Percentiles rank a stretch among this genome's conserved stretches.
Conservation (phyloP, 768 basidiomycete genomes). For the Leccinum broughii region DNA sequence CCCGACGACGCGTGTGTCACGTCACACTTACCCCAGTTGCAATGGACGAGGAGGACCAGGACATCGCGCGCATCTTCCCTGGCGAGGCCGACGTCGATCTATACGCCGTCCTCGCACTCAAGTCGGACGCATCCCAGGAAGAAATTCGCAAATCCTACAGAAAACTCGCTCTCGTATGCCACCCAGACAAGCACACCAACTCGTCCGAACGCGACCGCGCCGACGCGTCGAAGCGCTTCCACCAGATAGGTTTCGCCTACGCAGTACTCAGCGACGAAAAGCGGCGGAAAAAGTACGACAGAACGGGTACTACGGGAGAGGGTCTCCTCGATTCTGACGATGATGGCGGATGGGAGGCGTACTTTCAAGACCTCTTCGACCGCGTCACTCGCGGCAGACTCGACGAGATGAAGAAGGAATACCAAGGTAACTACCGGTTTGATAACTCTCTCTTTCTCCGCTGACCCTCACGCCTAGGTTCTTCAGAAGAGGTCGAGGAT, state of each 20-base stretch:
- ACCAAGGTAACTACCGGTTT: constrained; percentile 61
- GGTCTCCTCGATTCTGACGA: constrained; percentile 68
- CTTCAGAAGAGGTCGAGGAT: constrained; percentile 81
- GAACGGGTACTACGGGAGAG: constrained; percentile 84
- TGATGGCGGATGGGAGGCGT: constrained; percentile 87
- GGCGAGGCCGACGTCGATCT: constrained; percentile 72
- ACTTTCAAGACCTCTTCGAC: constrained; percentile 90
- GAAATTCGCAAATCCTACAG: constrained; percentile 86
- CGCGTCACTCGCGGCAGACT: constrained; percentile 81
- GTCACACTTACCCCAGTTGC: not conserved
- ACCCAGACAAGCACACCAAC: constrained; percentile 87
- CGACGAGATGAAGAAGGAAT: constrained; percentile 91
- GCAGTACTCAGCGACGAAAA: constrained; percentile 81
- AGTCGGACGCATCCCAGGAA: constrained; percentile 53
- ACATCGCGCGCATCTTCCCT: constrained; percentile 71
- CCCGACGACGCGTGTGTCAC: constrained; percentile 1
- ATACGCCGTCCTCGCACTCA: constrained; percentile 69
- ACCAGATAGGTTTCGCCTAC: constrained; percentile 94
- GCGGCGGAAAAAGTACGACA: constrained; percentile 75
- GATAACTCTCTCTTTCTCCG: not conserved
- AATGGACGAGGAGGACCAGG: constrained; percentile 78
- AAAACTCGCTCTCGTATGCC: constrained; percentile 73
- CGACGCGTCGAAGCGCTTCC: constrained; percentile 76
- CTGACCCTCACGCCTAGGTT: constrained; percentile 51
- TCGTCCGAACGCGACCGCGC: constrained; percentile 60